Conservation (phyloP, 352 stramenopile species). For the Aphanomyces astaci region DNA sequence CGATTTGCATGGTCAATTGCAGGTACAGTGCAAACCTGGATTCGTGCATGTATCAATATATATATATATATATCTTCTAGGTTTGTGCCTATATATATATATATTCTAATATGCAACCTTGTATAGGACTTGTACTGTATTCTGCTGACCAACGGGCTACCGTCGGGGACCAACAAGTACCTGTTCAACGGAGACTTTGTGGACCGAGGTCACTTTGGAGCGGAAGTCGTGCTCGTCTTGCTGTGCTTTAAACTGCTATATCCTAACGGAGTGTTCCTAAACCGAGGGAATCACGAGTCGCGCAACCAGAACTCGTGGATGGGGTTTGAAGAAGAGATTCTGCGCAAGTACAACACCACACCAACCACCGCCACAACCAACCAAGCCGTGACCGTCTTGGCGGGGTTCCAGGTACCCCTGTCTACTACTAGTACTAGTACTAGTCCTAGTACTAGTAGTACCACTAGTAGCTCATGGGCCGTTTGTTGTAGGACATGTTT, state of each 20-base stretch:
- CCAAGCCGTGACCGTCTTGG: conserved; percentile 22
- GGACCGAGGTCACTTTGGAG: conserved; percentile 46
- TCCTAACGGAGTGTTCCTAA: conserved; percentile 43
- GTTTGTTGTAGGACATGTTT: conserved; percentile 32
- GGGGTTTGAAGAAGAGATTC: conserved; percentile 38
- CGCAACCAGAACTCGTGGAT: conserved; percentile 48
- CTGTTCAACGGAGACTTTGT: conserved; percentile 84
- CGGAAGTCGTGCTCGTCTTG: conserved; percentile 38
- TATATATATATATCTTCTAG: too few species aligned
- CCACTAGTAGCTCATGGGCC: too few species aligned
- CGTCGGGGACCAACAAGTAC: conserved; percentile 42
- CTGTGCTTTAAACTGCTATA: conserved; percentile 28
- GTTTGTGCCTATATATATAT: neutral
- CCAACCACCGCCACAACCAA: conserved; percentile 34
- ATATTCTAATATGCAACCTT: too few species aligned
- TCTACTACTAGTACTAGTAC: neutral
- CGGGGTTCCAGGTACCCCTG: conserved; percentile 23
- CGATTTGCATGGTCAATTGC: conserved; percentile 57
- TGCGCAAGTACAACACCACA: conserved; percentile 20
- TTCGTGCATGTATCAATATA: too few species aligned
- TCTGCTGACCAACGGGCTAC: conserved; percentile 50
- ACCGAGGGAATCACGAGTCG: conserved; percentile 74
- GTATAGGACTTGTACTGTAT: conserved; percentile 54
- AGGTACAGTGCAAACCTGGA: too few species aligned
- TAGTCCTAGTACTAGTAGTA: too few species aligned